Base-by-base conservation (phyloP, 306 rosid genomes). In the Datisca glomerata region DNA sequence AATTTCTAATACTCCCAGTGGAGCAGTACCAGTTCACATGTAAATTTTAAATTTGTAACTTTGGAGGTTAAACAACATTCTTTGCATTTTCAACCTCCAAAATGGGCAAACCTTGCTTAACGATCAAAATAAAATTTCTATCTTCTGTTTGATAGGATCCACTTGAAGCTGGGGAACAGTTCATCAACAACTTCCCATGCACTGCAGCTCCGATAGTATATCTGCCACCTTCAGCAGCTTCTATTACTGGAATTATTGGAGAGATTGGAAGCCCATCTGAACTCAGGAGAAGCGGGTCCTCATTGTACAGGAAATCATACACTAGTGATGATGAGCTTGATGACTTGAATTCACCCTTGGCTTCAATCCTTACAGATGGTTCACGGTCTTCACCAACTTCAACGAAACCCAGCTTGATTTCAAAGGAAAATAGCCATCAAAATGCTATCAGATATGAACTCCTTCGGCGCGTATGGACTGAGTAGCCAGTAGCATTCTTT, bases 301-400 rank as follows among this genome's bases (percentile, higher is more conserved):
- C 85, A 25, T 68, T 84, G 52, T 54, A 74, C 25, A 61, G 86
- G 61, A 89, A 89, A 71, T 76, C 98, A 1, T 61, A 84, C 73
- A 80, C 86, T 51, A 89, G 98, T 41, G 98, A 84, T 53, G 98
- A 89, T 31, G 98, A 89, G 53, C 91, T 89, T 1, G 98, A 89
- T 38, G 96, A 89, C 47, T 47, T 89, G 44, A 72, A 65, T 19
- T 80, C 89, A 7, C 98, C 98, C 38, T 66, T 89, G 53, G 72
- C 86, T 35, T 68, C 70, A 2, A 68, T 84, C 53, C 28, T 78
- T n/a, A 53, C 41, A 1, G 59, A 53, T 33, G 72, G 67, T 21
- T 39, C 79, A 31, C 24, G 33, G 8, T 63, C 73, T 45, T 50
- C 71, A 4, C 51, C 71, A 7, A 59, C 56, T 43, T 60, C 75